Conservation (phyloP, 768 basidiomycete genomes). For the Pisolithus microcarpus region DNA sequence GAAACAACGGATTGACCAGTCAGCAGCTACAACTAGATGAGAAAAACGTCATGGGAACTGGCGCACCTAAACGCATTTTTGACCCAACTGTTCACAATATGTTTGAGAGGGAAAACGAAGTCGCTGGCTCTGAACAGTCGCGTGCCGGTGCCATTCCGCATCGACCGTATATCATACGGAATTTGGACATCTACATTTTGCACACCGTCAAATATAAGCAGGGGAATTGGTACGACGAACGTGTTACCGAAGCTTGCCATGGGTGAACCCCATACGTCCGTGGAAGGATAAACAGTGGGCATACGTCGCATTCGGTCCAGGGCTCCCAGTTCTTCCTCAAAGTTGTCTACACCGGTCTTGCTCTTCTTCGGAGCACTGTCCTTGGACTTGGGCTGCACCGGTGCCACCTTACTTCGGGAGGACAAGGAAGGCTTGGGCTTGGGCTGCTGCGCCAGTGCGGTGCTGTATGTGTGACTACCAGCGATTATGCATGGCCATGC, state of each 20-base stretch:
- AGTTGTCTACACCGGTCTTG: conserved; percentile 24
- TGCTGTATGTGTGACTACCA: conserved; percentile 12
- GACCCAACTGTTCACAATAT: conserved; percentile 27
- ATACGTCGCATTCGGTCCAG: conserved; percentile 31
- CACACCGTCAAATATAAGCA: background rate
- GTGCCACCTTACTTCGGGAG: conserved; percentile 6
- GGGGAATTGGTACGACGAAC: background rate
- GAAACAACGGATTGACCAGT: background rate
- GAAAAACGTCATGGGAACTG: background rate
- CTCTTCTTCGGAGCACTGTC: conserved; percentile 8
- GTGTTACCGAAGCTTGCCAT: conserved; percentile 21
- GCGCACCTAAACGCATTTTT: conserved; percentile 30
- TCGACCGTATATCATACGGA: conserved; percentile 22
- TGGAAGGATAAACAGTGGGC: conserved; percentile 39
- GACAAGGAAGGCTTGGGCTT: background rate
- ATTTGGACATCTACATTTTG: conserved; percentile 19
- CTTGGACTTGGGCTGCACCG: conserved; percentile 10
- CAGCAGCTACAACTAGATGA: too few species aligned
- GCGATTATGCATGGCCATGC: conserved; percentile 14
- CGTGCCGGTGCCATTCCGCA: conserved; percentile 11
- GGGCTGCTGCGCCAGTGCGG: conserved; percentile 10
- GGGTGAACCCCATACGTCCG: conserved; percentile 32
- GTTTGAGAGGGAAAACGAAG: conserved; percentile 26
- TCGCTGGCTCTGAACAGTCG: conserved; percentile 18
- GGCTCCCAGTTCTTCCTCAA: conserved; percentile 28